Percentiles rank a stretch among this genome's conserved stretches.
Evolutionary conservation across 257 asterid genomes (phyloP).

Genomic region (Solanum pimpinellifolium): DNA sequence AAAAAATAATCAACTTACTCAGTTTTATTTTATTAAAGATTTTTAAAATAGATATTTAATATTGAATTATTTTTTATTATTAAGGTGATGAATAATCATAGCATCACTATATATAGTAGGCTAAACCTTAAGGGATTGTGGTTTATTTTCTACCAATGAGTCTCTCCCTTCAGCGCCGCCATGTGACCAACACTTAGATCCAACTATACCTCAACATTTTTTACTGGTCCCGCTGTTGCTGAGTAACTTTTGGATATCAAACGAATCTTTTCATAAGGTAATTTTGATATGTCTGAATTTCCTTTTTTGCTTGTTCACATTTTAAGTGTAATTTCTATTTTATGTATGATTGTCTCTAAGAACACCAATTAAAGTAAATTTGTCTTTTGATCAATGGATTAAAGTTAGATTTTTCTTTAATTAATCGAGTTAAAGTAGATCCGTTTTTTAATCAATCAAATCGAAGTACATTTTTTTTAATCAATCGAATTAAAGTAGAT

Average conservation of each 20-base stretch:
- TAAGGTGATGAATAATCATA: background rate
- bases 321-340: background rate
- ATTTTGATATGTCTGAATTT: background rate
- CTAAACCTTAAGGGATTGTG: background rate
- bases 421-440: too few relatives aligned
- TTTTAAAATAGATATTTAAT: background rate
- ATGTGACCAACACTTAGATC: background rate
- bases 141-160: background rate
- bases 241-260: too few relatives aligned
- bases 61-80: background rate
- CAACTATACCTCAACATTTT: background rate
- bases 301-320: background rate
- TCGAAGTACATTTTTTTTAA: too few relatives aligned
- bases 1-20: background rate
- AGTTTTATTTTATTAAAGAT: too few relatives aligned
- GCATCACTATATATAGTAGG: background rate
- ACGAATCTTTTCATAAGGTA: background rate
- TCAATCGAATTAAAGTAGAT: background rate
- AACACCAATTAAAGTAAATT: too few relatives aligned
- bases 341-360: background rate
- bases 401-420: background rate
- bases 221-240: too few relatives aligned
- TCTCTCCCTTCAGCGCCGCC: background rate
- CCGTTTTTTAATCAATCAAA: fast-evolving
- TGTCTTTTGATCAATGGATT: too few relatives aligned